A percentile compares a stretch with the other conserved stretches of the same genome.
Evolutionary conservation across 2,329 filamentous ascomycete species (phyloP).

Genomic region (Corniculantispora saksenae): DNA sequence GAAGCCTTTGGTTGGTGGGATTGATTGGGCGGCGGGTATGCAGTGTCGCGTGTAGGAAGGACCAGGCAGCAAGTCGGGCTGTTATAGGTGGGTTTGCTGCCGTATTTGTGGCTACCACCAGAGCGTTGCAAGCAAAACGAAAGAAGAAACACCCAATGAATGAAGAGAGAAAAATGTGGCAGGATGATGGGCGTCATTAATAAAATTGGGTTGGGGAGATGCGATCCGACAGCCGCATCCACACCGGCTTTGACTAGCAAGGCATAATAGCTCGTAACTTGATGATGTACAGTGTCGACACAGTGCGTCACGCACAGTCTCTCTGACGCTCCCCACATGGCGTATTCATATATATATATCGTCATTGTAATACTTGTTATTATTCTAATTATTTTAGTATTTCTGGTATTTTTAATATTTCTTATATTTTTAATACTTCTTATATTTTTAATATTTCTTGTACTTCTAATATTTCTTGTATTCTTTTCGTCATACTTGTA

Average conservation of each 20-base stretch:
- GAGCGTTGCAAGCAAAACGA: background rate
- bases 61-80: background rate
- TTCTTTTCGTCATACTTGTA: no score
- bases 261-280: no score
- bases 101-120: background rate
- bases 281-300: background rate
- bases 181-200: background rate
- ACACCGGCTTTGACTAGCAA: no score
- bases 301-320: constrained; percentile 2
- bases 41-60: background rate
- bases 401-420: no score
- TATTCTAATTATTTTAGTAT: no score
- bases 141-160: background rate
- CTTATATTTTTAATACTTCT: no score
- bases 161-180: no score
- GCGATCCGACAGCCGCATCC: background rate
- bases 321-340: no score
- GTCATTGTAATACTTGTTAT: no score
- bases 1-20: background rate
- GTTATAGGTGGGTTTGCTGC: background rate
- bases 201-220: background rate
- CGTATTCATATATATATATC: no score
- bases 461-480: no score
- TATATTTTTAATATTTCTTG: no score
- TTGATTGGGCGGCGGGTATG: background rate